Evolutionary conservation across 2,329 filamentous ascomycete species (phyloP).

Genomic region (Claviceps sorghi): DNA sequence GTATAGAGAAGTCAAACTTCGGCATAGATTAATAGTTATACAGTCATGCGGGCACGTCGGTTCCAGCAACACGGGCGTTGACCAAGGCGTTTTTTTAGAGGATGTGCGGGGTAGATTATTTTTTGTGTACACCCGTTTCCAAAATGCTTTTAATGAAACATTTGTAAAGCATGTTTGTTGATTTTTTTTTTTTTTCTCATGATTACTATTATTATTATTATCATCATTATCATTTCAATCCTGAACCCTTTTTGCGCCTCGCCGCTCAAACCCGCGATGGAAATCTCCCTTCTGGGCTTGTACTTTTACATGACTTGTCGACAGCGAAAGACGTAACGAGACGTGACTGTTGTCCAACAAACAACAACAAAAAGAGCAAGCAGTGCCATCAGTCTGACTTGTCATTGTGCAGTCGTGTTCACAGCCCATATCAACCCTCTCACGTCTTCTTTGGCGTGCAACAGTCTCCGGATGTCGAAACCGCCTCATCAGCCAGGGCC

Average conservation of each 20-base stretch:
- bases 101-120: conserved; percentile 6
- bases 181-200: neutral
- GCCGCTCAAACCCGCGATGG: no score
- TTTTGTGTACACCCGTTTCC: conserved; percentile 11
- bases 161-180: conserved; percentile 1
- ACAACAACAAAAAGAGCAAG: neutral
- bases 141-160: conserved; percentile 5
- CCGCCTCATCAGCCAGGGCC: conserved; percentile 32
- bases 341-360: neutral
- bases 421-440: neutral
- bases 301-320: neutral
- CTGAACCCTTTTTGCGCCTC: neutral
- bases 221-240: neutral
- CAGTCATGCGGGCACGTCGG: conserved; percentile 8
- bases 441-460: conserved; percentile 30
- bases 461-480: conserved; percentile 35
- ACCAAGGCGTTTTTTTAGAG: conserved; percentile 14
- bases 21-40: conserved; percentile 6
- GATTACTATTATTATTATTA: no score
- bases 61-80: conserved; percentile 12
- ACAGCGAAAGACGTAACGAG: neutral
- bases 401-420: neutral
- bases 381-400: neutral
- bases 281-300: neutral
- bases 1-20: neutral